These are phyloP conservation scores for Noccaea caerulescens DNA, from an alignment of 345 rosid species.

Conservation along the genomic window DNA sequence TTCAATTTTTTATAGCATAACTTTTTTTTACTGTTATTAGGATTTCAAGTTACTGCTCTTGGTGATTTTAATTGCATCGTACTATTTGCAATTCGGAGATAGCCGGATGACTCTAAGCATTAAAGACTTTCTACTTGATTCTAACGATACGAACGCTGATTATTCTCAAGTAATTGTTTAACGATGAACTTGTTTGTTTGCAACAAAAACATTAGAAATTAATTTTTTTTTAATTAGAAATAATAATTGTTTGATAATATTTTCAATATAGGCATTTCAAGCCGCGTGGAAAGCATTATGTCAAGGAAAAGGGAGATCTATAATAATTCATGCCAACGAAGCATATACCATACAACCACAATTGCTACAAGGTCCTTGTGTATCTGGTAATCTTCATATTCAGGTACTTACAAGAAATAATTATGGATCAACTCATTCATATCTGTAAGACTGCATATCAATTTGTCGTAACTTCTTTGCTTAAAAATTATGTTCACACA, in stretches of 20 bases:
- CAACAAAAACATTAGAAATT: not conserved
- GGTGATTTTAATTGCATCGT: not conserved
- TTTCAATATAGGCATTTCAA: not conserved
- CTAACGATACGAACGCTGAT: not conserved
- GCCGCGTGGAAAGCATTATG: constrained; percentile 31
- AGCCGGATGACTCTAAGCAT: constrained; percentile 16
- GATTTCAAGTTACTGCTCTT: not conserved
- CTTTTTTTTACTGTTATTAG: not conserved
- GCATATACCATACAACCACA: constrained; percentile 20
- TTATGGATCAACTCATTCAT: constrained; percentile 2
- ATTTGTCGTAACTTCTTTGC: not conserved
- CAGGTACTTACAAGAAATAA: constrained; percentile 22
- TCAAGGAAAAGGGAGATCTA: not conserved
- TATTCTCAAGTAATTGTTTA: constrained; percentile 22
- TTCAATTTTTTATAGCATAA: not conserved
- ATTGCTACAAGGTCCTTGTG: constrained; percentile 25
- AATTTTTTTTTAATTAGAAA: not conserved
- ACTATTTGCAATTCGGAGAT: constrained; percentile 6
- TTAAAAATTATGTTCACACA: not conserved
- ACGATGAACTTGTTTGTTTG: not conserved
- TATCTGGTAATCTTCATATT: constrained; percentile 16
- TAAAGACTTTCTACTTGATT: constrained; percentile 4
- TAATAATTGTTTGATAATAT: not conserved
- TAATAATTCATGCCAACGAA: constrained; percentile 7
- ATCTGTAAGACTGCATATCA: not conserved